phyloP scores from a whole-genome alignment of 177 flowering plant genomes.

The Vitis hybrid region DNA sequence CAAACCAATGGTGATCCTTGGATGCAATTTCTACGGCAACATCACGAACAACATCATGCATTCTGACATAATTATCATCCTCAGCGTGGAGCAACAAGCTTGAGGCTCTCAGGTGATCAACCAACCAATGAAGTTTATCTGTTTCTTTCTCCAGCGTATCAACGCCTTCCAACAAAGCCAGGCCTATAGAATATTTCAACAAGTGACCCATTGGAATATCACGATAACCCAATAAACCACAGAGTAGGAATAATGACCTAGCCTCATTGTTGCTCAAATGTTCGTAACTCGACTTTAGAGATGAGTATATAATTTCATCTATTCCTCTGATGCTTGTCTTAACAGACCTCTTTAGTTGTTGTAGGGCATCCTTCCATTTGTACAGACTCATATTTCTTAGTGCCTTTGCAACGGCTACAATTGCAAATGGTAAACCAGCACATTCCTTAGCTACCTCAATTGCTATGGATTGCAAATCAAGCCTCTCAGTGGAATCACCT shows the following conservation, averaged over 20 bases:
- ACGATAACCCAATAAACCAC: not conserved
- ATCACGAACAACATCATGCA: constrained; percentile 20
- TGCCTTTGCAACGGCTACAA: constrained; percentile 7
- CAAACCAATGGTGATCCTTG: not conserved
- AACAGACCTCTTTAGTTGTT: not conserved
- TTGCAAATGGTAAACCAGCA: constrained; percentile 12
- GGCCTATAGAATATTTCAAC: constrained; percentile 10
- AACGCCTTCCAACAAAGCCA: constrained; percentile 7
- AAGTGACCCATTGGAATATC: constrained; percentile 1
- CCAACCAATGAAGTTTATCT: not conserved
- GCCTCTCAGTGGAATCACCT: constrained; percentile 4
- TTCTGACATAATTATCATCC: not conserved
- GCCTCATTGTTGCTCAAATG: not conserved
- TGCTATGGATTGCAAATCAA: not conserved
- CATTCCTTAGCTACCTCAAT: constrained; percentile 4
- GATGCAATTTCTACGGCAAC: constrained; percentile 18
- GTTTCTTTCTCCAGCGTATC: constrained; percentile 6
- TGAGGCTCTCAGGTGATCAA: constrained; percentile 13
- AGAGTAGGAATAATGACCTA: constrained; percentile 17
- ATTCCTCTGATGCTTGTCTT: too few relatives aligned
- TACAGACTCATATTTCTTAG: not conserved
- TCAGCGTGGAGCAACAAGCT: constrained; percentile 15
- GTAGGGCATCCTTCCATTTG: constrained; percentile 7
- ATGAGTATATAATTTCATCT: not conserved
- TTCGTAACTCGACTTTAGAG: constrained; percentile 2